Conservation (phyloP, 352 stramenopile species). For the Pythium biforme region DNA sequence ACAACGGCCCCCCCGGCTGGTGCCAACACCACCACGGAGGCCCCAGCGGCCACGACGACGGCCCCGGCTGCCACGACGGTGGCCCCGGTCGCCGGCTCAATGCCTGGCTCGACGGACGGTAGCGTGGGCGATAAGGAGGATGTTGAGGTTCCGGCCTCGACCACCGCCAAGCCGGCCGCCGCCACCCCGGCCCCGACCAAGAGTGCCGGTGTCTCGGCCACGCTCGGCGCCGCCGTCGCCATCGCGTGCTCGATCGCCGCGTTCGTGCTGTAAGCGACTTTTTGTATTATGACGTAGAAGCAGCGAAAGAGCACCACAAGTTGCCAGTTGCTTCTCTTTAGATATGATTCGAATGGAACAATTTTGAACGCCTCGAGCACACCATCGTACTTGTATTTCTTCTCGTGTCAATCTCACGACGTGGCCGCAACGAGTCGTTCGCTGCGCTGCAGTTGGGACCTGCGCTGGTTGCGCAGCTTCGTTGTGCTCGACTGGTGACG, state of each 20-base stretch:
- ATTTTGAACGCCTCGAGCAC: constrained; percentile 10
- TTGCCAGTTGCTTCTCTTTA: constrained; percentile 3
- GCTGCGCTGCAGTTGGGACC: no score
- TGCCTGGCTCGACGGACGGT: neutral
- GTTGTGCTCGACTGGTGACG: no score
- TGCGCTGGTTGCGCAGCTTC: no score
- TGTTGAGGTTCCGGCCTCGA: neutral
- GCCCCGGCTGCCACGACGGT: constrained; percentile 1
- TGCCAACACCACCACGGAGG: constrained; percentile 4
- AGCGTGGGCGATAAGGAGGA: neutral
- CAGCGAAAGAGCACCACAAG: neutral
- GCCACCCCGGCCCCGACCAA: constrained; percentile 12
- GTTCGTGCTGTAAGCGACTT: constrained; percentile 20
- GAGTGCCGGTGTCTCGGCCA: constrained; percentile 21
- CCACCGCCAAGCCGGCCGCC: neutral
- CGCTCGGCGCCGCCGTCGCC: constrained; percentile 22
- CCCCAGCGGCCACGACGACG: neutral
- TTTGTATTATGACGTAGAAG: constrained; percentile 6
- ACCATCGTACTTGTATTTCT: no score
- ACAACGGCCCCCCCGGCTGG: neutral
- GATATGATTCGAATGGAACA: constrained; percentile 3
- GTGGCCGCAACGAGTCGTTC: no score
- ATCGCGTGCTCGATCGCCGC: constrained; percentile 24
- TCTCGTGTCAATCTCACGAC: no score
- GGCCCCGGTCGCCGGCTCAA: constrained; percentile 4